A percentile compares a stretch with the other conserved stretches of the same genome.
Conservation (phyloP, 768 basidiomycete species). For the Amanita rubescens region DNA sequence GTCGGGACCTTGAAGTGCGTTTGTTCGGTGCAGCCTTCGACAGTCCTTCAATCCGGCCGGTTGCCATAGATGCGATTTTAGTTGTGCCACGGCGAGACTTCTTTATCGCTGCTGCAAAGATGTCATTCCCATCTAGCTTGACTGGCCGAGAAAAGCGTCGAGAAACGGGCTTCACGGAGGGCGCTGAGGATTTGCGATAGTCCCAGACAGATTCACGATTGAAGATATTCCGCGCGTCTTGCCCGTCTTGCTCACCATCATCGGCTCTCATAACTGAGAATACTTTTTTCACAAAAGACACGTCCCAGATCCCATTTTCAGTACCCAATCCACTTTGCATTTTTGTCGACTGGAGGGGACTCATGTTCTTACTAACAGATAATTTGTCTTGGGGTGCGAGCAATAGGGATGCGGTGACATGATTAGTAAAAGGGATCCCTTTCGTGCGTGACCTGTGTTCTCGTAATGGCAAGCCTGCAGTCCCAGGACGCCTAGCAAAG, state of each 20-base stretch:
- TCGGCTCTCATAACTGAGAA: constrained; percentile 5
- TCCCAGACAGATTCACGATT: constrained; percentile 5
- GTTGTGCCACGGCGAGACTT: not conserved
- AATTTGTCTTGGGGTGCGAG: not conserved
- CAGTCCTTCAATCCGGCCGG: not conserved
- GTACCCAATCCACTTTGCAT: not conserved
- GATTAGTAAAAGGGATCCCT: not conserved
- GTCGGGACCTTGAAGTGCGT: not conserved
- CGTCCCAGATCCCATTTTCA: not conserved
- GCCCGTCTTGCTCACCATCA: not conserved
- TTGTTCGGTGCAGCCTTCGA: not conserved
- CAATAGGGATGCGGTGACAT: not conserved
- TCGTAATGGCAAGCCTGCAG: not conserved
- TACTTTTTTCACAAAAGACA: constrained; percentile 2
- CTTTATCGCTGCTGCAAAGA: not conserved
- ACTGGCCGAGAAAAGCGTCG: not conserved
- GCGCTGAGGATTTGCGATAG: not conserved
- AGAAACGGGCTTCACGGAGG: not conserved
- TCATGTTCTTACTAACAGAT: not conserved
- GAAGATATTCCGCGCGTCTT: not conserved
- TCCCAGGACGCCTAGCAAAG: not conserved
- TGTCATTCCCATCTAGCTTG: not conserved
- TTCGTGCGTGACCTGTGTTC: not conserved
- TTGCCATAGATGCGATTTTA: not conserved
- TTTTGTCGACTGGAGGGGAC: not conserved